Conservation (phyloP, 2,329 filamentous ascomycete genomes). For the Shiraia sp. region DNA sequence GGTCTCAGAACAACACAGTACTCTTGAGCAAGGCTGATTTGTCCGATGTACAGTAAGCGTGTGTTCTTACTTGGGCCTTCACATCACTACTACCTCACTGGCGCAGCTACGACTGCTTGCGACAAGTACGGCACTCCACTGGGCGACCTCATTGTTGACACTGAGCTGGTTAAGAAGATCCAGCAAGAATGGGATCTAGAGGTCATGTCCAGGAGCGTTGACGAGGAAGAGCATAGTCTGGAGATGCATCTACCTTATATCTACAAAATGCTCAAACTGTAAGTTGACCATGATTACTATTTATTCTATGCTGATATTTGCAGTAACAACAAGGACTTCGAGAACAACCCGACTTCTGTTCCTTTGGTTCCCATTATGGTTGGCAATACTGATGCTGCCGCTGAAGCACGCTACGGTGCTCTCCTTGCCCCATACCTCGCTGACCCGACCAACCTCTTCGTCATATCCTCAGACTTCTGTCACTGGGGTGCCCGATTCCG, state of each 20-base stretch:
- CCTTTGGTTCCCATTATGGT: slow-evolving; percentile 83
- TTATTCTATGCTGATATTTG: not conserved
- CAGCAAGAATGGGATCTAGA: slow-evolving; percentile 32
- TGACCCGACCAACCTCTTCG: slow-evolving; percentile 71
- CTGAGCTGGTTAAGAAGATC: slow-evolving; percentile 55
- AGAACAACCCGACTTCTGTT: slow-evolving; percentile 62
- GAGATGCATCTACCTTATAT: slow-evolving; percentile 98
- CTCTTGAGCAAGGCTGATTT: not conserved
- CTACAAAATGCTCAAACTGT: slow-evolving; percentile 71
- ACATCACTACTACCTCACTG: slow-evolving; percentile 79
- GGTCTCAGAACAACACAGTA: slow-evolving; percentile 26
- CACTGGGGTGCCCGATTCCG: slow-evolving; percentile 88
- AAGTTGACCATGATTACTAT: slow-evolving; percentile 14
- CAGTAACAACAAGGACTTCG: slow-evolving; percentile 35
- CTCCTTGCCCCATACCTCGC: slow-evolving; percentile 67
- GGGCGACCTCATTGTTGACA: slow-evolving; percentile 70
- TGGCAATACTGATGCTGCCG: slow-evolving; percentile 68
- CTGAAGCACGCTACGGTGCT: slow-evolving; percentile 70
- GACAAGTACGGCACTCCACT: slow-evolving; percentile 73
- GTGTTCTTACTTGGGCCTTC: slow-evolving; percentile 93
- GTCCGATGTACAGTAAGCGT: slow-evolving; percentile 63
- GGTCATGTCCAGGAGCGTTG: slow-evolving; percentile 65
- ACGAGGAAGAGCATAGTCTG: slow-evolving; percentile 86
- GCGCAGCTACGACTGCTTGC: slow-evolving; percentile 76
- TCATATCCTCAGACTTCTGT: slow-evolving; percentile 94